Conservation (phyloP, 129 eudicot genomes). For the Glebionis coronaria region DNA sequence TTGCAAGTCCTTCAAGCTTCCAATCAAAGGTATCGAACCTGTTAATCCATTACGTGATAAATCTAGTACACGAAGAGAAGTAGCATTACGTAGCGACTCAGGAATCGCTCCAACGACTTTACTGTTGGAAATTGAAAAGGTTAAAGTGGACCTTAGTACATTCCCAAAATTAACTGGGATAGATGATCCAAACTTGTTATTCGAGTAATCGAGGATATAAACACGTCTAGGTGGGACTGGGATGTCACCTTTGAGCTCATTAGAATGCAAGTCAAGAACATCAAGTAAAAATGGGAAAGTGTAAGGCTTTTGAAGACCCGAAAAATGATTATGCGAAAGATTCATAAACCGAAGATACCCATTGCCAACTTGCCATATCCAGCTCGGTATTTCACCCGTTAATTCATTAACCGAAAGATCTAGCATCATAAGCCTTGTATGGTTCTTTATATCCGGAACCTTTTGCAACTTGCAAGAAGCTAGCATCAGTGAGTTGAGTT, state of each 20-base stretch:
- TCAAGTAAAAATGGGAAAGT: too few relatives aligned
- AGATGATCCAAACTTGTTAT: not conserved
- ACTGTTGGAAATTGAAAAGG: not conserved
- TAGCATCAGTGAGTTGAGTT: not conserved
- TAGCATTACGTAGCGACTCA: not conserved
- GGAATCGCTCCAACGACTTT: not conserved
- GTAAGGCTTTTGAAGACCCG: too few relatives aligned
- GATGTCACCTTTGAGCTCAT: too few relatives aligned
- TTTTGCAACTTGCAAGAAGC: not conserved
- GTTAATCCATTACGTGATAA: not conserved
- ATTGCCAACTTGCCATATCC: too few relatives aligned
- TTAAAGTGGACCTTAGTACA: not conserved
- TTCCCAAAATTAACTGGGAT: not conserved
- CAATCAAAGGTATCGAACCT: not conserved
- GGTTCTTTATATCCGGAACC: too few relatives aligned
- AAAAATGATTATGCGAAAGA: too few relatives aligned
- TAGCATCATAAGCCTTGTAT: too few relatives aligned
- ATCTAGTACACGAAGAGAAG: not conserved
- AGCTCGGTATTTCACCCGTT: too few relatives aligned
- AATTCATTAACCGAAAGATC: too few relatives aligned
- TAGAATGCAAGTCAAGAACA: too few relatives aligned
- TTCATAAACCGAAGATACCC: too few relatives aligned
- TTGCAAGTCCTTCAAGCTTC: not conserved
- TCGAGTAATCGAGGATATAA: not conserved
- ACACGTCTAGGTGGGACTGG: not conserved